Evolutionary conservation across 2,329 filamentous ascomycete genomes (phyloP).

Genomic region (Nothomitra cinnamomea): DNA sequence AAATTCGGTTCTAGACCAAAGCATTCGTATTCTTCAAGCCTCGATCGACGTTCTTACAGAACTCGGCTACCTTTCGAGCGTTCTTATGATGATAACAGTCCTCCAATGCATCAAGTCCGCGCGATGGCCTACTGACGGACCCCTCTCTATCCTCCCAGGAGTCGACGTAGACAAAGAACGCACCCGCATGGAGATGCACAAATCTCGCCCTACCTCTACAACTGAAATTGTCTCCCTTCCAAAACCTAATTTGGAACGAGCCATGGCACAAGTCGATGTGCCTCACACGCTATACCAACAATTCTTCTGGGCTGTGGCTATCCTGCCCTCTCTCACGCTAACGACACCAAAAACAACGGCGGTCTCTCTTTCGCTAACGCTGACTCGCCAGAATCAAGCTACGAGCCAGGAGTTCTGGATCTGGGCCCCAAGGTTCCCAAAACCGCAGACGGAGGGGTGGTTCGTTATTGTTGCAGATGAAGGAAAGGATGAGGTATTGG

Average conservation of each 20-base stretch:
- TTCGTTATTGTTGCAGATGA: slow-evolving; percentile 64
- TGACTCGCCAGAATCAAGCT: slow-evolving; percentile 50
- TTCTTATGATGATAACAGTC: slow-evolving; percentile 64
- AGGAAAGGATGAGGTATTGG: slow-evolving; percentile 58
- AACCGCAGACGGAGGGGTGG: slow-evolving; percentile 86
- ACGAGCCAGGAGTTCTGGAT: slow-evolving; percentile 51
- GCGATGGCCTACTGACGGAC: slow-evolving; percentile 72
- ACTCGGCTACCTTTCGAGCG: slow-evolving; percentile 63
- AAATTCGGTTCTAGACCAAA: slow-evolving; percentile 74
- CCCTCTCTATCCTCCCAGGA: slow-evolving; percentile 64
- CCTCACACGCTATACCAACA: slow-evolving; percentile 13
- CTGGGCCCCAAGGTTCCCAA: slow-evolving; percentile 79
- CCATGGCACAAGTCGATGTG: slow-evolving; percentile 15
- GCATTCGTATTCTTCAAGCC: slow-evolving; percentile 91
- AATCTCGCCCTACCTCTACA: slow-evolving; percentile 22
- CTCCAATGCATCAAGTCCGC: slow-evolving; percentile 87
- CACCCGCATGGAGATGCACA: slow-evolving; percentile 13
- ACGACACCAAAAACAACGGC: slow-evolving; percentile 36
- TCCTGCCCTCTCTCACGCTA: slow-evolving; percentile 53
- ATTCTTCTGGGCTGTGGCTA: slow-evolving; percentile 40
- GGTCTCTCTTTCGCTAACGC: slow-evolving; percentile 41
- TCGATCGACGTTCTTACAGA: slow-evolving; percentile 88
- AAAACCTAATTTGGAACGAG: slow-evolving; percentile 9
- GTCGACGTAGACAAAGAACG: slow-evolving; percentile 33
- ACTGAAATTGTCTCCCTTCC: slow-evolving; percentile 16